These are phyloP conservation scores for Lagenidium giganteum DNA, from an alignment of 352 stramenopile species.

Conservation along the genomic window DNA sequence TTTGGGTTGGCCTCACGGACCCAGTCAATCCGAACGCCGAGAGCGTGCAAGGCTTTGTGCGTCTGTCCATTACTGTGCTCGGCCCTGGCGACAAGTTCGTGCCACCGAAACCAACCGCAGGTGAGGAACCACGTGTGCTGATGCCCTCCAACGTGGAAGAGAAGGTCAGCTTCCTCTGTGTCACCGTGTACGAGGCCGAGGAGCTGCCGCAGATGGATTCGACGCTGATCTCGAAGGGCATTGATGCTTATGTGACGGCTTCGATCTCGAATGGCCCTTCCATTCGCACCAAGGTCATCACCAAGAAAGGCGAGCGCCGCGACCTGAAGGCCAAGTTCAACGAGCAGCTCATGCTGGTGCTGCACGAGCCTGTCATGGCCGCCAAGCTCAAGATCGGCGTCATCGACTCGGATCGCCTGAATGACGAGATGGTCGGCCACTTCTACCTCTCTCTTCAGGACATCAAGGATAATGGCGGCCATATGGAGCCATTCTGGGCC, in stretches of 20 bases:
- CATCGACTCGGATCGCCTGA: constrained; percentile 64
- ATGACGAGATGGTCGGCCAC: constrained; percentile 54
- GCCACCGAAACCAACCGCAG: constrained; percentile 27
- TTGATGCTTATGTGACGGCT: constrained; percentile 57
- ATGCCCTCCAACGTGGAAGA: constrained; percentile 64
- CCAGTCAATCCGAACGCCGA: constrained; percentile 65
- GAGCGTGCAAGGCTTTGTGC: constrained; percentile 84
- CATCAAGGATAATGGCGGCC: constrained; percentile 44
- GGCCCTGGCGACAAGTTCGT: constrained; percentile 74
- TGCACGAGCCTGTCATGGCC: constrained; percentile 60
- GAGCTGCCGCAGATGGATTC: constrained; percentile 64
- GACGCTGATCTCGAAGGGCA: constrained; percentile 36
- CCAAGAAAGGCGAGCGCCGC: constrained; percentile 55
- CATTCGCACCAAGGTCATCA: constrained; percentile 59
- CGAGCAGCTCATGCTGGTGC: constrained; percentile 60
- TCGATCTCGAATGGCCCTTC: constrained; percentile 38
- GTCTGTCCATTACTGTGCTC: constrained; percentile 77
- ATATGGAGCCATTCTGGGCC: constrained; percentile 45
- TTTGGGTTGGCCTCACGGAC: constrained; percentile 86
- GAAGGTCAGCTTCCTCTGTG: constrained; percentile 54
- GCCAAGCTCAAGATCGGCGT: constrained; percentile 55
- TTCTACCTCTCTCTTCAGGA: constrained; percentile 54
- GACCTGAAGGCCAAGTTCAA: constrained; percentile 58
- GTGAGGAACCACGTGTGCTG: constrained; percentile 47
- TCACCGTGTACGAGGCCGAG: constrained; percentile 50